phyloP scores from a whole-genome alignment of 257 asterid genomes.

The Plantago ovata region DNA sequence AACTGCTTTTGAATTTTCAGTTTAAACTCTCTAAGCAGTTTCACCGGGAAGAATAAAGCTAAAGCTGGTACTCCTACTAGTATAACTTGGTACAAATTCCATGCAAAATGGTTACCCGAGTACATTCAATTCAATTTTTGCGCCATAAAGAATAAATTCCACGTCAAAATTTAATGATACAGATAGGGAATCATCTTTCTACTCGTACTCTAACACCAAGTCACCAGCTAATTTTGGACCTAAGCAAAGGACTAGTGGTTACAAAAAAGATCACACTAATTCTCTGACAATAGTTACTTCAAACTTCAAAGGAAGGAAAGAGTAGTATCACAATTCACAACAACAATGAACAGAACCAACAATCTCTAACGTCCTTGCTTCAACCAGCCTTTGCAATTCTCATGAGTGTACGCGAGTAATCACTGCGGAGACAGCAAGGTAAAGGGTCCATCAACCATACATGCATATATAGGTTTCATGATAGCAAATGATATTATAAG shows the following conservation, averaged over 20 bases:
- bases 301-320: no score
- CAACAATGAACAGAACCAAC: neutral
- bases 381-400: slow-evolving; percentile 1
- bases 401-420: neutral
- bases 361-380: slow-evolving; percentile 9
- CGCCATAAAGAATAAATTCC: slow-evolving; percentile 9
- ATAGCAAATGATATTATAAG: neutral
- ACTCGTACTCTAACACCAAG: slow-evolving; percentile 8
- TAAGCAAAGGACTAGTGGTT: slow-evolving; percentile 26
- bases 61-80: no score
- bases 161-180: slow-evolving; percentile 31
- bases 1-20: no score
- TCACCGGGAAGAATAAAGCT: no score
- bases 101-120: no score
- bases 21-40: no score
- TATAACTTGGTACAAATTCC: no score
- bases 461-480: neutral
- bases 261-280: slow-evolving; percentile 23
- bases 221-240: slow-evolving; percentile 17
- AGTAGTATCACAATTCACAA: slow-evolving; percentile 17
- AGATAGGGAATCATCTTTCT: slow-evolving; percentile 13
- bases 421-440: slow-evolving; percentile 16
- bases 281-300: slow-evolving; percentile 9
- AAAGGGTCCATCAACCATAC: neutral
- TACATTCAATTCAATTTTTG: neutral